These are phyloP conservation scores for Pestalotiopsis sp. DNA, from an alignment of 2,329 filamentous ascomycete species.

Conservation along the genomic window DNA sequence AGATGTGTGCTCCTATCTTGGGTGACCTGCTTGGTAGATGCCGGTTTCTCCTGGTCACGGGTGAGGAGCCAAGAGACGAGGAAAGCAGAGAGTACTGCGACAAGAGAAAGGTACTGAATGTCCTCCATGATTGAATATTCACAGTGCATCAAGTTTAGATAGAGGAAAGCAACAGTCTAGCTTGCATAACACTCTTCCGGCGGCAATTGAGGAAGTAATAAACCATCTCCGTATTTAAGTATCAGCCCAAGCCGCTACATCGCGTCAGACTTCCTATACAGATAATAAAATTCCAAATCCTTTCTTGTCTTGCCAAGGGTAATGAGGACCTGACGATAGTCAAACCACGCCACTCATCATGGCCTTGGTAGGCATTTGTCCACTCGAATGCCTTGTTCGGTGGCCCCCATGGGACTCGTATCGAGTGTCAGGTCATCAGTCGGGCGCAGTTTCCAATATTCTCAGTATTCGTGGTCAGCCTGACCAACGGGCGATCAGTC, in stretches of 20 bases:
- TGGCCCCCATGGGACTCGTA: too few relatives aligned
- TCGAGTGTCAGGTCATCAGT: too few relatives aligned
- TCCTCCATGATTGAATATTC: background rate
- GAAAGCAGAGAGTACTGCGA: background rate
- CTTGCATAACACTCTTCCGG: too few relatives aligned
- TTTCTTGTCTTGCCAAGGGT: background rate
- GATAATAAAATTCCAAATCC: background rate
- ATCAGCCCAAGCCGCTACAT: background rate
- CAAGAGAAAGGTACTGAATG: constrained; percentile 2
- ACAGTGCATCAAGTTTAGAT: background rate
- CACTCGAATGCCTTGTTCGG: too few relatives aligned
- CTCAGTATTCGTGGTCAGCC: too few relatives aligned
- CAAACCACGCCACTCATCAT: too few relatives aligned
- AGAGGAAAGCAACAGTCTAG: background rate
- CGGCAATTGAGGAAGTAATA: background rate
- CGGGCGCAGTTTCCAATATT: too few relatives aligned
- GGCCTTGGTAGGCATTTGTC: too few relatives aligned
- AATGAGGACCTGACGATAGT: background rate
- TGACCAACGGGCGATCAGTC: too few relatives aligned
- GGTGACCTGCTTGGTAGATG: background rate
- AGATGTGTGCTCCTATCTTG: background rate
- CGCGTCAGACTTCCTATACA: background rate
- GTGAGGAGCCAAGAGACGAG: background rate
- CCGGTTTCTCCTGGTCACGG: background rate
- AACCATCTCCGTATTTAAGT: background rate